These are phyloP conservation scores for Anisogramma anomala DNA, from an alignment of 2,329 filamentous ascomycete genomes.

Conservation along the genomic window DNA sequence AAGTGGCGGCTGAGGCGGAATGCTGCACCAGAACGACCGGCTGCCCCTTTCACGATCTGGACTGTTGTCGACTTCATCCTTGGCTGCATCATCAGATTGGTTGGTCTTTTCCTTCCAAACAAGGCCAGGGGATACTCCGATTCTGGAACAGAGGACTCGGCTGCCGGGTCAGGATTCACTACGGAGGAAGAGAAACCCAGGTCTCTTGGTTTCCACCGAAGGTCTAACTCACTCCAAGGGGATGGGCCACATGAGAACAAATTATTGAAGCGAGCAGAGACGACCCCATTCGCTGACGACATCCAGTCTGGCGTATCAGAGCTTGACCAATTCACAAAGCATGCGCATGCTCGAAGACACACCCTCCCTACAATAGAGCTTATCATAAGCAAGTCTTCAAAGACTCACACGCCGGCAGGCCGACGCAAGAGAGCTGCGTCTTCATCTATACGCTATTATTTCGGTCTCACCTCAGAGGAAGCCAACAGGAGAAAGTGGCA, in stretches of 20 bases:
- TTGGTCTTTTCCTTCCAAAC: slow-evolving; percentile 22
- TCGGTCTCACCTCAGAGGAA: slow-evolving; percentile 69
- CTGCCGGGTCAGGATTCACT: slow-evolving; percentile 21
- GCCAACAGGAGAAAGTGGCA: slow-evolving; percentile 68
- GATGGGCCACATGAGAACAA: background rate
- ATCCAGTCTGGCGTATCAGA: background rate
- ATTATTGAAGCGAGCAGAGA: slow-evolving; percentile 5
- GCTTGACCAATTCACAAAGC: background rate
- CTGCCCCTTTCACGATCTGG: slow-evolving; percentile 26
- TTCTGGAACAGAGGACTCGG: slow-evolving; percentile 22
- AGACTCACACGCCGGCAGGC: slow-evolving; percentile 48
- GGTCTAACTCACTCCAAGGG: background rate
- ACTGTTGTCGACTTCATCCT: background rate
- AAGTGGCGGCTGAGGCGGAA: slow-evolving; percentile 73
- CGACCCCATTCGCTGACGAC: background rate
- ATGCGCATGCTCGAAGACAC: slow-evolving; percentile 30
- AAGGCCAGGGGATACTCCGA: slow-evolving; percentile 23
- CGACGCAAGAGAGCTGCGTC: slow-evolving; percentile 55
- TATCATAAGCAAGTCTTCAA: slow-evolving; percentile 25
- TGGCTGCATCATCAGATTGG: slow-evolving; percentile 5
- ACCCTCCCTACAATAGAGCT: slow-evolving; percentile 37
- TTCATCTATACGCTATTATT: slow-evolving; percentile 57
- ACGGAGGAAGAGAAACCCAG: slow-evolving; percentile 20
- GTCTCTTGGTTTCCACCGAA: background rate
- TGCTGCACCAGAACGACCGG: slow-evolving; percentile 25